These are phyloP conservation scores for Botryosphaeria dothidea DNA, from an alignment of 2,329 filamentous ascomycete genomes.

Conservation along the genomic window DNA sequence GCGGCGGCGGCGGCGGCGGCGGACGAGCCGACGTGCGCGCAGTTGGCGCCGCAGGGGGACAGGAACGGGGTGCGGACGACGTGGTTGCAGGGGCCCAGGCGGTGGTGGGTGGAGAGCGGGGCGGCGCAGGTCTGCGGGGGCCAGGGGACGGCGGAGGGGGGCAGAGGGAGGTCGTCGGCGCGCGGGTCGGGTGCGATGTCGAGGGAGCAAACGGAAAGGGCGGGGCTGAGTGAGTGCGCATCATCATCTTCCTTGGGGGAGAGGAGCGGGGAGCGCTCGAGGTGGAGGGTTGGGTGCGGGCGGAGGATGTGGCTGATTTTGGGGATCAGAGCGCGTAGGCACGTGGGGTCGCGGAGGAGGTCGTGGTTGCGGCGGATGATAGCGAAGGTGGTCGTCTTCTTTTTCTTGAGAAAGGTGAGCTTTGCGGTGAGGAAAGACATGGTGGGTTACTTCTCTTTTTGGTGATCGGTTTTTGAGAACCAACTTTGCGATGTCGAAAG, in stretches of 20 bases:
- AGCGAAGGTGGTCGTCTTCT: neutral
- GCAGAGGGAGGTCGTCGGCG: neutral
- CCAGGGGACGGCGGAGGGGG: neutral
- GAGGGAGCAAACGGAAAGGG: too few relatives aligned
- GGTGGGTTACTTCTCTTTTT: neutral
- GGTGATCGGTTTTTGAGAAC: too few relatives aligned
- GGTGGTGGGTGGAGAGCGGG: constrained; percentile 6
- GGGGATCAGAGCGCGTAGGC: neutral
- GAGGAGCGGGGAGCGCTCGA: neutral
- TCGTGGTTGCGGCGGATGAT: neutral
- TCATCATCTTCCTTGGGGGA: neutral
- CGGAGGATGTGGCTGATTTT: neutral
- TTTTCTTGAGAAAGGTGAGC: neutral
- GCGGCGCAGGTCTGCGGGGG: constrained; percentile 6
- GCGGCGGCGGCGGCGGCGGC: neutral
- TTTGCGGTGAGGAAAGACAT: neutral
- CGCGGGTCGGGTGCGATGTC: too few relatives aligned
- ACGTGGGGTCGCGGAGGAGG: neutral
- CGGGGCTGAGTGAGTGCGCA: neutral
- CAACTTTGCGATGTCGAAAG: neutral
- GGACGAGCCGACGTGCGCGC: constrained; percentile 1
- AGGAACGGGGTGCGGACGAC: neutral
- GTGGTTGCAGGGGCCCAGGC: neutral
- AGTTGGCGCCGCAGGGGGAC: constrained; percentile 2
- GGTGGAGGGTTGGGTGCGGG: neutral